Conservation (phyloP, 2,329 filamentous ascomycete species). For the Hysterium pulicare region DNA sequence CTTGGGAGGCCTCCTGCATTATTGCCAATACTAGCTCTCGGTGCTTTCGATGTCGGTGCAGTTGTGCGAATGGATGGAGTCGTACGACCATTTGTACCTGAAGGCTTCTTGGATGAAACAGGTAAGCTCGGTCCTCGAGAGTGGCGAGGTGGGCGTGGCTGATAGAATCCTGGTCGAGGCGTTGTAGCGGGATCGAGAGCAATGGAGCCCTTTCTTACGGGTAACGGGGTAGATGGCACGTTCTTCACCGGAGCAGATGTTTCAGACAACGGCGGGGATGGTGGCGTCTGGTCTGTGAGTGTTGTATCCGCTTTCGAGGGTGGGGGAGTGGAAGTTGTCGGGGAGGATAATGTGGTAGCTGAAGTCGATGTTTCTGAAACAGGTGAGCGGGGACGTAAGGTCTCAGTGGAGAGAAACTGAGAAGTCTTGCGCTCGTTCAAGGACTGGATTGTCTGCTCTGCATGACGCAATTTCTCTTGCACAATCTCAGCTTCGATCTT, state of each 20-base stretch:
- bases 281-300: conserved; percentile 73
- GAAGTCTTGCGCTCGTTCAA: conserved; percentile 51
- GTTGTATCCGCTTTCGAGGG: conserved; percentile 61
- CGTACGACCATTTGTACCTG: conserved; percentile 34
- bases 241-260: conserved; percentile 58
- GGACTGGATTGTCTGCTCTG: conserved; percentile 50
- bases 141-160: conserved; percentile 46
- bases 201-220: conserved; percentile 43
- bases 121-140: conserved; percentile 59
- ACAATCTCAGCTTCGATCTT: conserved; percentile 94
- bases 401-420: conserved; percentile 48
- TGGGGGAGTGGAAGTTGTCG: conserved; percentile 84
- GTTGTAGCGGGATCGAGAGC: conserved; percentile 51
- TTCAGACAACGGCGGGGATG: conserved; percentile 91
- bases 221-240: conserved; percentile 40
- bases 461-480: conserved; percentile 85
- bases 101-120: conserved; percentile 33
- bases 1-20: conserved; percentile 51
- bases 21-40: conserved; percentile 46
- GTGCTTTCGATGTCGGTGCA: conserved; percentile 32
- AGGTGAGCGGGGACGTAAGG: conserved; percentile 59
- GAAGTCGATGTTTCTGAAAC: conserved; percentile 74
- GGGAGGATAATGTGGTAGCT: conserved; percentile 80
- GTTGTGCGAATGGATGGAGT: conserved; percentile 43
- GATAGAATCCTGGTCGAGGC: conserved; percentile 51